Conservation (phyloP, 148 eudicot species). For the Diospyros kaki region DNA sequence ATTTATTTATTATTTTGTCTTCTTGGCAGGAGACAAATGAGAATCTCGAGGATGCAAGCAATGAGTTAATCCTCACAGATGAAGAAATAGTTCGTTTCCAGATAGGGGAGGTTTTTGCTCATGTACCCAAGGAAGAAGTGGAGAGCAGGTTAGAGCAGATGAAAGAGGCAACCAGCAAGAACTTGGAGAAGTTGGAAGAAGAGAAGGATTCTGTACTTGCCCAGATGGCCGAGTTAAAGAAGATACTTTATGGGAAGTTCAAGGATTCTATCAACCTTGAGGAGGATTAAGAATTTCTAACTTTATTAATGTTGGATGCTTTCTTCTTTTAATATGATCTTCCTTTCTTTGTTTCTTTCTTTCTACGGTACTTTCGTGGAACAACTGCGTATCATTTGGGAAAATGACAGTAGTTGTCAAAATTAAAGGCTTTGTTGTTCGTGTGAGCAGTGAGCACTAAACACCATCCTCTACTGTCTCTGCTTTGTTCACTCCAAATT, state of each 20-base stretch:
- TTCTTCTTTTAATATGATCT: background rate
- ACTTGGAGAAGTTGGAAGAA: conserved; percentile 80
- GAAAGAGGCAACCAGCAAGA: conserved; percentile 60
- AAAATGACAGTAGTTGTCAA: too few relatives aligned
- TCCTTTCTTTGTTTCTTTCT: background rate
- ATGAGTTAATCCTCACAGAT: conserved; percentile 82
- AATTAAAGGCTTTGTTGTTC: too few relatives aligned
- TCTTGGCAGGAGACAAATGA: conserved; percentile 70
- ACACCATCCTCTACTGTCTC: too few relatives aligned
- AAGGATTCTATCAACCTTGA: conserved; percentile 97
- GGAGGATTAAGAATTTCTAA: conserved; percentile 51
- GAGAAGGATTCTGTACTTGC: conserved; percentile 67
- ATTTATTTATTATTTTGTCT: background rate
- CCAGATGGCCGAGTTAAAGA: conserved; percentile 86
- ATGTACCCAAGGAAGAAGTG: conserved; percentile 83
- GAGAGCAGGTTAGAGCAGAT: conserved; percentile 76
- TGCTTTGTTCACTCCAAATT: too few relatives aligned
- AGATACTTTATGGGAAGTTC: conserved; percentile 82
- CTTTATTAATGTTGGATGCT: background rate
- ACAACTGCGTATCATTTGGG: too few relatives aligned
- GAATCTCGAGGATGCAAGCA: conserved; percentile 86
- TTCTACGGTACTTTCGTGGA: too few relatives aligned
- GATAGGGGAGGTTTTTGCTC: conserved; percentile 97
- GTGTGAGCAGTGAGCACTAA: too few relatives aligned
- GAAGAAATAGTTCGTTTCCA: conserved; percentile 91